Evolutionary conservation across 305 asterid species (phyloP), one percentile per base, ranked within the genome.

Genomic region (Salvia sclarea): DNA sequence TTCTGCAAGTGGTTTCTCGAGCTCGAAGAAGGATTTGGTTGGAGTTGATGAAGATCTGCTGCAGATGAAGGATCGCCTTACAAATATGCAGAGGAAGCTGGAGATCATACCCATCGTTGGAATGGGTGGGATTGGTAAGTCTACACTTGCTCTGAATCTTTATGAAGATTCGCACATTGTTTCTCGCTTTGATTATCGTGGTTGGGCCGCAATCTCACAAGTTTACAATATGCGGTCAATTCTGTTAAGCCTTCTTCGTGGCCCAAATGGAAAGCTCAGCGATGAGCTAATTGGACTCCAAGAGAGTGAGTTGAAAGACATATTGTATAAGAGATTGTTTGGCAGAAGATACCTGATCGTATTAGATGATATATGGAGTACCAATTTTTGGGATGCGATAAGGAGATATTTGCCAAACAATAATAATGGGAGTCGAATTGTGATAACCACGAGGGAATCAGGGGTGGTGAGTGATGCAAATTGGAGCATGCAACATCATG

Each of bases 31-130:
- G n/a, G n/a, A n/a, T n/a, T n/a, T 65, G 49, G 70, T 65, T 14
- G 70, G 70, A 50, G 35, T 65, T 35, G 70, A 65, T 8, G 50
- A 31, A 21, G 63, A 38, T 66, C 22, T 66, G 63, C 22, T 66
- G 45, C 5, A 17, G 13, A 14, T 66, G 41, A 66, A 22, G 54
- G 63, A 53, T 38, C 54, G 63, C 9, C 63, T 66, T 3, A 66
- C 18, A 0, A 25, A 53, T 7, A 11, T 2, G 8, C 25, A 20
- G 18, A 50, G 3, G 10, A n/a, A n/a, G 30, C 62, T 66, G 41
- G 53, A 52, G 62, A 22, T 66, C 30, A 21, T 52, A 38, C 71
- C 62, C 6, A 66, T 66, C 8, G 62, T 50, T 9, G 71, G 61
- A 1, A 53, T 66, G 48, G 61, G 70, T 0, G 70, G 70, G 0